These are phyloP conservation scores for Boeremia lycopersici DNA, from an alignment of 2,329 filamentous ascomycete species.

Conservation along the genomic window DNA sequence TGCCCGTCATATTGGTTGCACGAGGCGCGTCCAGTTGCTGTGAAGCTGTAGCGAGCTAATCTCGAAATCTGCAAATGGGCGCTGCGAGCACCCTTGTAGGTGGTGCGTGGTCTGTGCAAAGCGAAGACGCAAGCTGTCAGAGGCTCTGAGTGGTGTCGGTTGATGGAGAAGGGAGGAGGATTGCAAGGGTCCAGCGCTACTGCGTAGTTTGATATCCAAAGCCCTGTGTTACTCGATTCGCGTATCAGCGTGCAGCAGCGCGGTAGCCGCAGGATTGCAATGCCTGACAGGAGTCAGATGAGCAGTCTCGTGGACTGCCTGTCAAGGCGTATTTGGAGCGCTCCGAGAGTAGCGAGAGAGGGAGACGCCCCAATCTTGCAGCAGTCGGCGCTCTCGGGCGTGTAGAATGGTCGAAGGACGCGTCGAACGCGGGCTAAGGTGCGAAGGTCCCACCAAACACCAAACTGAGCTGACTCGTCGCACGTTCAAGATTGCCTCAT, in stretches of 20 bases:
- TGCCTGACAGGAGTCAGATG: conserved; percentile 21
- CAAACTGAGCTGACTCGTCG: conserved; percentile 21
- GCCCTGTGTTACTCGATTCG: conserved; percentile 23
- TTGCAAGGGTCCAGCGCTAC: conserved; percentile 25
- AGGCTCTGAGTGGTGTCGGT: conserved; percentile 25
- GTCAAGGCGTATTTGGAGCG: conserved; percentile 6
- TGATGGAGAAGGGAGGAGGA: conserved; percentile 22
- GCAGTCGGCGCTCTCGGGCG: conserved; percentile 8
- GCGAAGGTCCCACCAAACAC: conserved; percentile 23
- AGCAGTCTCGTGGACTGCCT: conserved; percentile 12
- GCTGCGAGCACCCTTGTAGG: conserved; percentile 17
- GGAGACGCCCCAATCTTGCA: conserved; percentile 11
- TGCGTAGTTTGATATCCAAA: conserved; percentile 27
- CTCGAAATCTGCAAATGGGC: conserved; percentile 24
- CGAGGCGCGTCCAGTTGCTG: conserved; percentile 11
- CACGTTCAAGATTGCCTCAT: conserved; percentile 25
- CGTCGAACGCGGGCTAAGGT: conserved; percentile 30
- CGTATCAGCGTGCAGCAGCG: conserved; percentile 26
- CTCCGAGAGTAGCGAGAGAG: conserved; percentile 6
- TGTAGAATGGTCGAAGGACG: conserved; percentile 7
- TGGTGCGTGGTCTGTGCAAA: conserved; percentile 23
- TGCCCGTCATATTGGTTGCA: conserved; percentile 2
- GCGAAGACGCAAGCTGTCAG: conserved; percentile 15
- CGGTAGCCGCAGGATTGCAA: conserved; percentile 28
- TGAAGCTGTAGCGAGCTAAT: conserved; percentile 30